Conservation (phyloP, 768 basidiomycete species). For the Lactarius evosmus region DNA sequence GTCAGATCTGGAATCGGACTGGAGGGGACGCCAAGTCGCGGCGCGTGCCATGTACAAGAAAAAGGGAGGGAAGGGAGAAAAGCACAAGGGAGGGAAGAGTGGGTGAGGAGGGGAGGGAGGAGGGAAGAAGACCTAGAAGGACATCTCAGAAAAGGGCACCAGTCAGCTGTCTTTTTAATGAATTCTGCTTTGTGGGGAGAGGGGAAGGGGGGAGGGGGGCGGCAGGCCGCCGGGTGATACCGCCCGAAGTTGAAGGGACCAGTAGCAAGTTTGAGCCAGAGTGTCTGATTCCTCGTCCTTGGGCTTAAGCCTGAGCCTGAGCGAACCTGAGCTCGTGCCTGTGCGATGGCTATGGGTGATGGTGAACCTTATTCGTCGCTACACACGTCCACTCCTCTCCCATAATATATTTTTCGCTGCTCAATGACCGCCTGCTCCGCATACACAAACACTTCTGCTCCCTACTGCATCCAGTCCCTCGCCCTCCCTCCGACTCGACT, state of each 20-base stretch:
- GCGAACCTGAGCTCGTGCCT: constrained; percentile 3
- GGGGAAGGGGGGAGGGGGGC: constrained; percentile 9
- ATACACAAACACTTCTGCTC: constrained; percentile 44
- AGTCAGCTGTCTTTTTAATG: constrained; percentile 30
- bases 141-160: constrained; percentile 13
- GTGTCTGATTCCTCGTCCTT: background rate
- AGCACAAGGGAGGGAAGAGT: constrained; percentile 19
- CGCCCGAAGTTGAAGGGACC: background rate
- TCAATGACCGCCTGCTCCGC: constrained; percentile 39
- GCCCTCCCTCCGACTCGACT: no score
- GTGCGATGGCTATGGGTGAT: background rate
- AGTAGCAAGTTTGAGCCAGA: background rate
- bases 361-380: background rate
- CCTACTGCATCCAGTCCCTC: constrained; percentile 23
- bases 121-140: constrained; percentile 20
- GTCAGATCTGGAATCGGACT: constrained; percentile 30
- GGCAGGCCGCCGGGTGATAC: constrained; percentile 9
- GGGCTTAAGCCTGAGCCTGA: background rate
- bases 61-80: background rate
- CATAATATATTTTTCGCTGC: constrained; percentile 29
- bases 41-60: constrained; percentile 21
- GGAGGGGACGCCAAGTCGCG: constrained; percentile 24
- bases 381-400: background rate
- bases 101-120: constrained; percentile 8
- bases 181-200: constrained; percentile 17